These are phyloP conservation scores for Craterostigma plantagineum DNA, from an alignment of 257 asterid species.

Conservation along the genomic window DNA sequence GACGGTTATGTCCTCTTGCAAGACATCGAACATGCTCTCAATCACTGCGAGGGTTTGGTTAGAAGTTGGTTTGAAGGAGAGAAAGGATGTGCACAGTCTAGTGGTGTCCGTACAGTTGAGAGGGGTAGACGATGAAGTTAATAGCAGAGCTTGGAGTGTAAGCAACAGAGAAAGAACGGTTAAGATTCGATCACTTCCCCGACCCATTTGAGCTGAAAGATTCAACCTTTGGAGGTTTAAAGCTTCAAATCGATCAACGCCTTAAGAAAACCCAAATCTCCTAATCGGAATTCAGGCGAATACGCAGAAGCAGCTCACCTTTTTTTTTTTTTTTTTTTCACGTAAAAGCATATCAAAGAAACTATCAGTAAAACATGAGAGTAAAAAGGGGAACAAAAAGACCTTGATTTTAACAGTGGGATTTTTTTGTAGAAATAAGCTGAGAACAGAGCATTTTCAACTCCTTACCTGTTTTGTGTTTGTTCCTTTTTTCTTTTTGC, in stretches of 20 bases:
- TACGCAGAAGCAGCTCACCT: too few relatives aligned
- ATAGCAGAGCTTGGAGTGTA: too few relatives aligned
- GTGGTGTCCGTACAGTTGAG: conserved; percentile 67
- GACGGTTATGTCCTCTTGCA: conserved; percentile 45
- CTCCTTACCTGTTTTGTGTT: conserved; percentile 10
- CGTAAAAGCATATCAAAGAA: too few relatives aligned
- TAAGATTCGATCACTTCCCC: too few relatives aligned
- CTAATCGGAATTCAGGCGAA: too few relatives aligned
- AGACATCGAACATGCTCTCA: conserved; percentile 88
- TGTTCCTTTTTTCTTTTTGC: conserved; percentile 8
- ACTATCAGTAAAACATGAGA: conserved; percentile 1
- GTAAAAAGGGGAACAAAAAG: not conserved
- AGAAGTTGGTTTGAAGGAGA: conserved; percentile 65
- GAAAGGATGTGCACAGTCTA: conserved; percentile 63
- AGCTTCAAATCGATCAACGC: too few relatives aligned
- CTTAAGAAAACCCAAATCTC: too few relatives aligned
- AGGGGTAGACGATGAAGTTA: conserved; percentile 12
- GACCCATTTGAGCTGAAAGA: too few relatives aligned
- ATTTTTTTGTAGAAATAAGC: conserved; percentile 5
- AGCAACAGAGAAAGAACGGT: too few relatives aligned
- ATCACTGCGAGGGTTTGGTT: conserved; percentile 43
- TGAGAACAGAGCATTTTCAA: conserved; percentile 18
- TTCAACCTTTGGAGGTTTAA: too few relatives aligned
- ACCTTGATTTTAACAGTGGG: not conserved
- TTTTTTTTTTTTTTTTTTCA: too few relatives aligned